A percentile compares a stretch with the other conserved stretches of the same genome.
phyloP scores from a whole-genome alignment of 2,329 filamentous ascomycete genomes.

The Aureobasidium uvarum region DNA sequence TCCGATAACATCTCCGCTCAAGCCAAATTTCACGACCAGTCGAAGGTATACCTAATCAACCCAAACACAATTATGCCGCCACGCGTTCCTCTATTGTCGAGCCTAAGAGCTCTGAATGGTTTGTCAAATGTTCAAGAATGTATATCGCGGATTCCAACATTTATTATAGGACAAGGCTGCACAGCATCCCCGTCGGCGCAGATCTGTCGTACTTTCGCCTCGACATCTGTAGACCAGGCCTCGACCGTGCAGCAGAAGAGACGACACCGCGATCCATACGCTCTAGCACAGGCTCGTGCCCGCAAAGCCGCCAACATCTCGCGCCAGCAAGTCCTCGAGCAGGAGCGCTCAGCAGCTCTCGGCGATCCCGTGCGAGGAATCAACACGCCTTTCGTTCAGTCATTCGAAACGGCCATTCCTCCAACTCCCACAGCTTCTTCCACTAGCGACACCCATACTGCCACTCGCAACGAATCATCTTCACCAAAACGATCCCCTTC shows the following conservation, averaged over 20 bases:
- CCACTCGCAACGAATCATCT: constrained; percentile 12
- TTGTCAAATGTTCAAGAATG: background rate
- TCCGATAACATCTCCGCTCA: background rate
- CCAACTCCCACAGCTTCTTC: constrained; percentile 33
- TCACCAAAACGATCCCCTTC: constrained; percentile 28
- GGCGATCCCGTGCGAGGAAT: constrained; percentile 80
- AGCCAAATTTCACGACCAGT: constrained; percentile 11
- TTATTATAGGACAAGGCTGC: constrained; percentile 6
- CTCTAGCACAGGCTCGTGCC: constrained; percentile 74
- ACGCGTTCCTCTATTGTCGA: constrained; percentile 46
- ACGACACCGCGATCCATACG: constrained; percentile 75
- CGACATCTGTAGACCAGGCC: constrained; percentile 64
- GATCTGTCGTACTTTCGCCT: constrained; percentile 51
- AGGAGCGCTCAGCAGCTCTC: constrained; percentile 61
- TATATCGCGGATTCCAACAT: background rate
- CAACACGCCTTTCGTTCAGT: constrained; percentile 77
- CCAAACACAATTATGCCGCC: constrained; percentile 44
- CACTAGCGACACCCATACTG: background rate
- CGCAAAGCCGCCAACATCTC: constrained; percentile 80
- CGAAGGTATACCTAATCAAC: background rate
- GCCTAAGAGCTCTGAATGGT: constrained; percentile 46
- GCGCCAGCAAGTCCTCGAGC: constrained; percentile 66
- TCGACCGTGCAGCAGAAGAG: constrained; percentile 57
- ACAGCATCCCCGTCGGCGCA: constrained; percentile 21
- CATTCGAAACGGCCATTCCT: constrained; percentile 63